Percentiles rank a stretch among this genome's conserved stretches.
These are phyloP conservation scores for Russula virescens DNA, from an alignment of 768 basidiomycete species.

Conservation along the genomic window DNA sequence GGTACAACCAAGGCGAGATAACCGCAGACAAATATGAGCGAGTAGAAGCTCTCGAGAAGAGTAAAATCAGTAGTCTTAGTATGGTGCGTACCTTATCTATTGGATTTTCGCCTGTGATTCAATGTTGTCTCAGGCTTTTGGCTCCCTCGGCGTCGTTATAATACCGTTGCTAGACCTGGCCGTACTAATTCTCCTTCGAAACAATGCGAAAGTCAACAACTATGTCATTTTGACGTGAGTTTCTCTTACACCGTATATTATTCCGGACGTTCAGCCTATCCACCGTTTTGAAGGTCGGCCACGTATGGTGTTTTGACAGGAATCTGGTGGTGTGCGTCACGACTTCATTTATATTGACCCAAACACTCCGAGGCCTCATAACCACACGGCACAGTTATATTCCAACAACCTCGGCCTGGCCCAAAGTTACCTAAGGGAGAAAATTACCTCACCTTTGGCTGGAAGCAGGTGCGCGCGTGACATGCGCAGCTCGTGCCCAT, in stretches of 20 bases:
- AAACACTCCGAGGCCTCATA: not conserved
- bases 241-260: not conserved
- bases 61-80: slow-evolving; percentile 54
- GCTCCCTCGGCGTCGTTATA: slow-evolving; percentile 64
- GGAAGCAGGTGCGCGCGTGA: slow-evolving; percentile 75
- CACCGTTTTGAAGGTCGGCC: slow-evolving; percentile 41
- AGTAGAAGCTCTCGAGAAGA: slow-evolving; percentile 81
- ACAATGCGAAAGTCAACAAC: slow-evolving; percentile 62
- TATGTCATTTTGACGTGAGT: slow-evolving; percentile 64
- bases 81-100: slow-evolving; percentile 50
- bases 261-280: not conserved
- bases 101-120: not conserved
- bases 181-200: slow-evolving; percentile 54
- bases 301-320: slow-evolving; percentile 55
- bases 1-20: slow-evolving; percentile 55
- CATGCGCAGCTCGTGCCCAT: too few species aligned
- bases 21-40: slow-evolving; percentile 53
- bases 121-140: slow-evolving; percentile 52
- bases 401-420: slow-evolving; percentile 76
- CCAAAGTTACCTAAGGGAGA: slow-evolving; percentile 72
- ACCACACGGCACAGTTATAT: slow-evolving; percentile 49
- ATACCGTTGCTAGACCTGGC: slow-evolving; percentile 64
- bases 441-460: slow-evolving; percentile 73
- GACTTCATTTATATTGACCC: not conserved
- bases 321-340: slow-evolving; percentile 50